Percentiles rank a stretch among this genome's conserved stretches.
phyloP scores from a whole-genome alignment of 805 yeast genomes.

The Yamadazyma akitaensis region DNA sequence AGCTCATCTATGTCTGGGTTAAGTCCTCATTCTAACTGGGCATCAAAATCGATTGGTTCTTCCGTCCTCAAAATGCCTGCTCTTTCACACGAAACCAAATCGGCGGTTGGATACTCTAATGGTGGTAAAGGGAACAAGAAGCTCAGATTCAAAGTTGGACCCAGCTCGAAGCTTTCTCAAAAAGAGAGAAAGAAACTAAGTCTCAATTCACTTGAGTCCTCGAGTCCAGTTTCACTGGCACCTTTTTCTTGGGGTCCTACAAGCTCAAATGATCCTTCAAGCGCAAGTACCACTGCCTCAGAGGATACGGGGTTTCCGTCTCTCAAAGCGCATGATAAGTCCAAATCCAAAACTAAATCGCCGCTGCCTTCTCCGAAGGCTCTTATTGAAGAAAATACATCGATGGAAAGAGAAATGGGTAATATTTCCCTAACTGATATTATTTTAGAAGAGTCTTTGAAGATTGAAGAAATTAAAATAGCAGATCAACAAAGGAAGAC shows the following conservation, averaged over 20 bases:
- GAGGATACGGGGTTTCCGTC: background rate
- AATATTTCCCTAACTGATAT: slow-evolving; percentile 37
- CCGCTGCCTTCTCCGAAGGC: background rate
- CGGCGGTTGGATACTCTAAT: background rate
- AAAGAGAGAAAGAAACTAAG: slow-evolving; percentile 52
- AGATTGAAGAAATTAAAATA: slow-evolving; percentile 27
- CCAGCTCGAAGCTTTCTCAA: slow-evolving; percentile 50
- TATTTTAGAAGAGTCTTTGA: slow-evolving; percentile 45
- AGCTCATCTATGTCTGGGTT: slow-evolving; percentile 12
- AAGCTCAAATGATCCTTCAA: background rate
- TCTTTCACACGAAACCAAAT: background rate
- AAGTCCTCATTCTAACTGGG: slow-evolving; percentile 29
- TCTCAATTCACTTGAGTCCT: background rate
- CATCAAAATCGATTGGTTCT: slow-evolving; percentile 15
- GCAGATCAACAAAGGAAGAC: slow-evolving; percentile 37
- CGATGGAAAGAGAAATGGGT: slow-evolving; percentile 1
- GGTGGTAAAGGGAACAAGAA: slow-evolving; percentile 7
- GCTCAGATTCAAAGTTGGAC: slow-evolving; percentile 30
- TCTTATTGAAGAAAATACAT: background rate
- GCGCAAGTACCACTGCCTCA: background rate
- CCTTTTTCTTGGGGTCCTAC: slow-evolving; percentile 1
- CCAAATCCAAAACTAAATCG: slow-evolving; percentile 1
- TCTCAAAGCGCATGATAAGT: slow-evolving; percentile 1
- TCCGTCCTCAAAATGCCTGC: slow-evolving; percentile 11
- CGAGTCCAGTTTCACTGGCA: background rate